Evolutionary conservation across 192 early-diverging fungal species (phyloP), one percentile per base, ranked within the genome.

Genomic region (Coemansia sp.): DNA sequence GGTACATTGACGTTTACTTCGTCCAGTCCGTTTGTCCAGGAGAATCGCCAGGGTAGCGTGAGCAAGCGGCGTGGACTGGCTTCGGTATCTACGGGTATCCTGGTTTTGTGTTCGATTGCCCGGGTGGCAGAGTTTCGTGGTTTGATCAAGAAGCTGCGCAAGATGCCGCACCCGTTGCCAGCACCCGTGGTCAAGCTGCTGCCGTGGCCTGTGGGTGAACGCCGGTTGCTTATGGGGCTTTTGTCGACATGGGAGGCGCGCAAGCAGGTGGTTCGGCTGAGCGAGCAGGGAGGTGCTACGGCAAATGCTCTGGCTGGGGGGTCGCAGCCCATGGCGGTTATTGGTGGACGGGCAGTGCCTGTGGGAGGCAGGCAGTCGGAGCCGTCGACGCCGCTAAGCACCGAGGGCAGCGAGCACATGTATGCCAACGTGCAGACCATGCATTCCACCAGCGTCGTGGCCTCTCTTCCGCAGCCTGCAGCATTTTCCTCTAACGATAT

Each of bases 1-100:
- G 70, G 70, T 11, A 73, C 59, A n/a, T 45, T 73, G 59, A 62
- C 64, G 7, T 73, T 73, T 40, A 48, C 64, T 1, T 46, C 46
- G 22, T n/a, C n/a, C n/a, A n/a, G n/a, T n/a, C n/a, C n/a, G n/a
- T n/a, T n/a, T n/a, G n/a, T n/a, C n/a, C n/a, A n/a, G n/a, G n/a
- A n/a, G n/a, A n/a, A n/a, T n/a, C n/a, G n/a, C n/a, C n/a, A n/a
- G n/a, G n/a, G n/a, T n/a, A n/a, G n/a, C n/a, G n/a, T n/a, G n/a
- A n/a, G n/a, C n/a, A n/a, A n/a, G n/a, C n/a, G n/a, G n/a, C n/a
- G n/a, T n/a, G n/a, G n/a, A n/a, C n/a, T n/a, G 30, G 30, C 30
- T 32, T 32, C 30, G 30, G 30, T n/a, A n/a, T n/a, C n/a, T n/a
- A n/a, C 67, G 32, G 70, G 57, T 8, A 67, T 73, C 4, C 29